Base-by-base conservation (phyloP, 2,329 filamentous ascomycete genomes). In the Bimuria novae-zelandiae region DNA sequence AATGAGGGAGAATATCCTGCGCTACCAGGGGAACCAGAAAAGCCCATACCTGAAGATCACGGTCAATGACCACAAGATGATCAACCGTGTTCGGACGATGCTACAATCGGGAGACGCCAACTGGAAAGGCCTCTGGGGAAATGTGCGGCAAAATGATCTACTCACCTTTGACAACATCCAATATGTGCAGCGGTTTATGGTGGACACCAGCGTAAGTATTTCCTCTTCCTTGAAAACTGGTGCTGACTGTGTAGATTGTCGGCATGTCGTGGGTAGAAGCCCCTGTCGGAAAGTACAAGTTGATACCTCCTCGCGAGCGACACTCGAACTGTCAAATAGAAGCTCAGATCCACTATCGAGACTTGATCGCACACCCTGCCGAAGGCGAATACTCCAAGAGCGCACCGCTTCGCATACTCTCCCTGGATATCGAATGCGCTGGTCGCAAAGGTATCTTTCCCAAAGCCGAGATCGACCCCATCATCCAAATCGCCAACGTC, bases 251-350 rank as follows among this genome's bases (percentile, higher is more conserved):
- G 5, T 52, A 90, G 83, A 88, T 99, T 39, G 83, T 89, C 51
- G 94, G 94, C 59, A 99, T 99, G 94, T 93, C 92, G 1, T 99
- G 94, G 94, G 91, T 97, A 0, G 91, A 96, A 73, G 90, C 88
- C 16, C 88, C 90, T 19, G 82, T 88, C 3, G 82, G 81, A 25
- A 86, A 87, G 57, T 97, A 93, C 76, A 81, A 82, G 49, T 78
- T 96, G 46, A 79, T 96, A 16, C 77, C 84, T 1, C 76, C 84
- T 11, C 75, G 83, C 50, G 81, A 88, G 54, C 84, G 86, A 56
- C 89, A 96, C 59, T 97, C 93, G 1, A 96, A 92, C 65, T 97
- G 94, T 72, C 94, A 99, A 75, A 96, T 99, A 59, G 94, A 99
- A 76, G 94, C 93, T 11, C 83, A 87, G 62, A 84, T 96, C 51